Conservation (phyloP, 108 stramenopile species). For the Pelagomonas calceolata region DNA sequence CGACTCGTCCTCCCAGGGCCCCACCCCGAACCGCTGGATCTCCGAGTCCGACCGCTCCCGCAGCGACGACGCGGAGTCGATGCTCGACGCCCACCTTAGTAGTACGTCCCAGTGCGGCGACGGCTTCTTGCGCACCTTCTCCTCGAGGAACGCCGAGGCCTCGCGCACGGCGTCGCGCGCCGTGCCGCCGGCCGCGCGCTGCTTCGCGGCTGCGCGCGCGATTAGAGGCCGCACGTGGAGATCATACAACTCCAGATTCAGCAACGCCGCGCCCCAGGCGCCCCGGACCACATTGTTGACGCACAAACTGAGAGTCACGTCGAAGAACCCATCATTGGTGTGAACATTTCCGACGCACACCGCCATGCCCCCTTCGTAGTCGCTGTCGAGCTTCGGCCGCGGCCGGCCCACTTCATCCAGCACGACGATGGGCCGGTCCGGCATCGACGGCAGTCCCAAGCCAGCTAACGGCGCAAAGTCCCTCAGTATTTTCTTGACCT, state of each 20-base stretch:
- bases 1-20: background rate
- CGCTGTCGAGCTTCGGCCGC: background rate
- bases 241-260: background rate
- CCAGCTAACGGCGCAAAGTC: background rate
- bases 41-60: background rate
- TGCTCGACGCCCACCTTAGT: background rate
- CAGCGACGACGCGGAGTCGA: background rate
- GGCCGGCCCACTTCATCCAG: background rate
- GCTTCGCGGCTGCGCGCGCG: background rate
- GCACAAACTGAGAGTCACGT: background rate
- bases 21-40: background rate
- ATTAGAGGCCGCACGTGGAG: background rate
- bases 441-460: background rate
- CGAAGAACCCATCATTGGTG: background rate
- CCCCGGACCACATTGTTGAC: background rate
- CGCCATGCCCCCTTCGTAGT: background rate
- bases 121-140: no score
- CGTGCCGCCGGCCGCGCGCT: background rate
- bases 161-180: no score
- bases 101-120: no score
- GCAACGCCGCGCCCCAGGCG: background rate
- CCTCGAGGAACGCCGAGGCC: background rate
- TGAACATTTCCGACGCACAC: background rate
- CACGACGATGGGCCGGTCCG: background rate
- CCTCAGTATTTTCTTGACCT: background rate